Conservation (phyloP, 202 grass and related monocot species). For the Bolboschoenoplectus hybrid region DNA sequence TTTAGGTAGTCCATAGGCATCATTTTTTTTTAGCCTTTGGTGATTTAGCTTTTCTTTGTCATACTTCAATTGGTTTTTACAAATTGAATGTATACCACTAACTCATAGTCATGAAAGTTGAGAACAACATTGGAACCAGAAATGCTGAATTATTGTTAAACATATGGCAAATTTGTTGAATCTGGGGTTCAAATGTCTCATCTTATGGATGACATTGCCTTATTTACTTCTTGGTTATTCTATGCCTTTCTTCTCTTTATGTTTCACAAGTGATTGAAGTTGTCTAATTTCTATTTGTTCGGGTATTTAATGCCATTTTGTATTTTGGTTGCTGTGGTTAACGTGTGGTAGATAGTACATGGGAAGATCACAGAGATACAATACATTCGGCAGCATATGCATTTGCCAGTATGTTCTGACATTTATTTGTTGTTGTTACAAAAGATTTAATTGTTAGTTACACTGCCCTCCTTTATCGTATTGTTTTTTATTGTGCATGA, state of each 20-base stretch:
- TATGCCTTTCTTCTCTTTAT: background rate
- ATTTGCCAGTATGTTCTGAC: background rate
- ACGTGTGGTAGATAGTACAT: background rate
- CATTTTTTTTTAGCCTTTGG: constrained; percentile 12
- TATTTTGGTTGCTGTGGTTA: background rate
- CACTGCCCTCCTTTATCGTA: too few species aligned
- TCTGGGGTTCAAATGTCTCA: background rate
- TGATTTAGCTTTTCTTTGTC: constrained; percentile 32
- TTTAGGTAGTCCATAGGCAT: constrained; percentile 13
- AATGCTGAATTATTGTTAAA: constrained; percentile 14
- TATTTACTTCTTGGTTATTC: constrained; percentile 7
- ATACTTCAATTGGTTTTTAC: constrained; percentile 21
- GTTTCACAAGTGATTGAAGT: background rate
- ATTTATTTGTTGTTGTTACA: background rate
- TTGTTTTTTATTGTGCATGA: background rate
- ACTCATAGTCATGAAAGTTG: constrained; percentile 1
- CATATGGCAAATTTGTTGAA: background rate
- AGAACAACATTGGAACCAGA: background rate
- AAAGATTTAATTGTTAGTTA: background rate
- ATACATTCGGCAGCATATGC: background rate
- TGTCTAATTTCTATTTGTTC: background rate
- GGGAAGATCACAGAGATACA: background rate
- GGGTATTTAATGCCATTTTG: background rate
- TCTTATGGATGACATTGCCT: background rate
- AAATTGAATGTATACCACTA: constrained; percentile 26